Evolutionary conservation across 768 basidiomycete species (phyloP).

Genomic region (Kwoniella bestiolae): DNA sequence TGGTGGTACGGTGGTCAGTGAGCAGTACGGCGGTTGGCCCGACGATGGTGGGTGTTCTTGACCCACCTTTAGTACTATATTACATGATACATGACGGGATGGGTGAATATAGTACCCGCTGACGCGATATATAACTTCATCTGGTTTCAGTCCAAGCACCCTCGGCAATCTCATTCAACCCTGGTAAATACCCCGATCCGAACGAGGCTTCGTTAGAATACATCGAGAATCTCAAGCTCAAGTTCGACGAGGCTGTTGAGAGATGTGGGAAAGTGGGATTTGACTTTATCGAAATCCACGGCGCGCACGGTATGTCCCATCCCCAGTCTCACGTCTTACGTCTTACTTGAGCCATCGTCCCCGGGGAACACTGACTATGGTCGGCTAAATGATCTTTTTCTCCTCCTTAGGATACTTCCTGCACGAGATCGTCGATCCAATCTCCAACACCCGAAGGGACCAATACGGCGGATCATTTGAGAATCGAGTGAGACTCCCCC

Average conservation of each 20-base stretch:
- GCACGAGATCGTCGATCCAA: slow-evolving; percentile 68
- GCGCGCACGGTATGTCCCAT: slow-evolving; percentile 68
- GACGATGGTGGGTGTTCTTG: slow-evolving; percentile 65
- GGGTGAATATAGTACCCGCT: neutral
- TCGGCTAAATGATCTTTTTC: no score
- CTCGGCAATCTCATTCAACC: slow-evolving; percentile 65
- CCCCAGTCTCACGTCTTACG: no score
- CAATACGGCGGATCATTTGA: slow-evolving; percentile 72
- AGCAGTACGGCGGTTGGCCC: slow-evolving; percentile 73
- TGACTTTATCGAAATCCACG: slow-evolving; percentile 66
- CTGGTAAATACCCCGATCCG: slow-evolving; percentile 63
- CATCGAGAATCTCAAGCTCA: slow-evolving; percentile 66
- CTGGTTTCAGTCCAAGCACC: slow-evolving; percentile 69
- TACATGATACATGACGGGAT: no score
- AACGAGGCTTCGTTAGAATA: slow-evolving; percentile 66
- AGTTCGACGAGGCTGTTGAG: slow-evolving; percentile 60
- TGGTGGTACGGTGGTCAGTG: slow-evolving; percentile 58
- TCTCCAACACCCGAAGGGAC: slow-evolving; percentile 75
- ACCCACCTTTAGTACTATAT: no score
- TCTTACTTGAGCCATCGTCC: no score
- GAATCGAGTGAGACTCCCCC: slow-evolving; percentile 72
- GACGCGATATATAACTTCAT: neutral
- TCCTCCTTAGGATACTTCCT: slow-evolving; percentile 50
- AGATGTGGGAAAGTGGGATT: slow-evolving; percentile 66
- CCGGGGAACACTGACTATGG: no score